Conservation (phyloP, 495 filamentous ascomycete genomes). For the Penicillium coffeae region DNA sequence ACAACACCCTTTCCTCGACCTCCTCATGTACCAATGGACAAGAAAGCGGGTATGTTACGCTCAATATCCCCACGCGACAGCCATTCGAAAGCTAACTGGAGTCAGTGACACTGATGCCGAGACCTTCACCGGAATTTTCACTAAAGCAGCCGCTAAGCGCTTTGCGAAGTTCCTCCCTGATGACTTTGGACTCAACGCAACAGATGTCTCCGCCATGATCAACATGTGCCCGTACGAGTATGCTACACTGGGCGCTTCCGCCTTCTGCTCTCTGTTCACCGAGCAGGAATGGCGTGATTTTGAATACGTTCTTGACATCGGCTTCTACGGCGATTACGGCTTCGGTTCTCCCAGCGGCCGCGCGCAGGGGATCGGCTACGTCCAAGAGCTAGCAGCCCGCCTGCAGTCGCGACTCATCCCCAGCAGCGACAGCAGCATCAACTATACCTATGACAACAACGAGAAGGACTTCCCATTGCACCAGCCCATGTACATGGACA, state of each 20-base stretch:
- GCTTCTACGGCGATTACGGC: conserved; percentile 53
- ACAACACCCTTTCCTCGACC: conserved; percentile 48
- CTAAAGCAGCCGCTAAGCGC: conserved; percentile 16
- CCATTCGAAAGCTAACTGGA: neutral
- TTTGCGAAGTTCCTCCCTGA: conserved; percentile 18
- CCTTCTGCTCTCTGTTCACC: conserved; percentile 54
- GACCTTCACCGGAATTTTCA: conserved; percentile 16
- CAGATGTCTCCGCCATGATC: conserved; percentile 53
- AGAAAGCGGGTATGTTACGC: conserved; percentile 1
- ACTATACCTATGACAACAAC: conserved; percentile 51
- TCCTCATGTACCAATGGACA: conserved; percentile 23
- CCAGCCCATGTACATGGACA: conserved; percentile 49
- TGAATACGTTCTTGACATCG: conserved; percentile 54
- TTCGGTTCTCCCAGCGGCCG: conserved; percentile 58
- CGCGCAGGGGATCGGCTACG: conserved; percentile 61
- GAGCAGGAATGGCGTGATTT: conserved; percentile 55
- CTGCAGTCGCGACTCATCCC: conserved; percentile 50
- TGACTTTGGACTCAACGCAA: conserved; percentile 46
- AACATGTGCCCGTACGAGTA: conserved; percentile 37
- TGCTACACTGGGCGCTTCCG: conserved; percentile 24
- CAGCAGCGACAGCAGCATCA: conserved; percentile 55
- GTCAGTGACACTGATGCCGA: neutral
- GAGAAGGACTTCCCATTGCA: conserved; percentile 44
- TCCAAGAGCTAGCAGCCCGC: conserved; percentile 59
- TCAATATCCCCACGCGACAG: neutral